Base-by-base conservation (phyloP, 2,329 filamentous ascomycete species). In the Didymella segeticola region DNA sequence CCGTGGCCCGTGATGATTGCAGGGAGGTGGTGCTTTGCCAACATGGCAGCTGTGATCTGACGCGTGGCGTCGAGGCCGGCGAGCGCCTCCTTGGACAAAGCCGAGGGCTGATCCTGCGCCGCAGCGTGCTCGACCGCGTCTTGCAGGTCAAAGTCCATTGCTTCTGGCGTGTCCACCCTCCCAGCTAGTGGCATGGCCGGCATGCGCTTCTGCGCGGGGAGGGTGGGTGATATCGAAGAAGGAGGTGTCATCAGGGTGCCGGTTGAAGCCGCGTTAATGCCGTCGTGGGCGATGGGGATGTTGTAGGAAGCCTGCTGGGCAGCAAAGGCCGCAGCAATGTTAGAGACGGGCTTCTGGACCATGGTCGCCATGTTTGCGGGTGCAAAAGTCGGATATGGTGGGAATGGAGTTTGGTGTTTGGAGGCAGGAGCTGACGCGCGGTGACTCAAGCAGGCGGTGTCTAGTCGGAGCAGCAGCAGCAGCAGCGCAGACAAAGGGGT, bases 1-100 rank as follows among this genome's bases (percentile, higher is more conserved):
- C 93, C 95, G 71, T 97, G 89, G 71, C 88, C 87, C 58, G 97
- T 83, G 70, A 99, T 83, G 74, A 98, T 96, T 66, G 90, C 89
- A 2, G 93, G 93, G 55, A 99, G 84, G 74, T 98, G 89, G 74
- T 93, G 86, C 76, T 90, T 95, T 67, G 93, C 91, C 62, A 99
- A 83, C 81, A 97, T 86, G 69, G 82, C 79, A 33, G 92, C 87
- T 41, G 91, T 96, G 75, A 99, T 97, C 68, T 87, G 85, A 63
- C 91, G 91, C 25, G 89, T 83, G 39, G 88, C 86, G 74, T 97
- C 93, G 53, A 83, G 68, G 49, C 79, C 80, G 46, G 80, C 80
- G 45, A 86, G 71, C 14, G 82, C 81, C 60, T 80, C 79, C 62
- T 77, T 76, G 67, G 79, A 80, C 53, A 82, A 71, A 31, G 69